phyloP scores from a whole-genome alignment of 2,329 filamentous ascomycete species.

The Ophiostoma perfectum region DNA sequence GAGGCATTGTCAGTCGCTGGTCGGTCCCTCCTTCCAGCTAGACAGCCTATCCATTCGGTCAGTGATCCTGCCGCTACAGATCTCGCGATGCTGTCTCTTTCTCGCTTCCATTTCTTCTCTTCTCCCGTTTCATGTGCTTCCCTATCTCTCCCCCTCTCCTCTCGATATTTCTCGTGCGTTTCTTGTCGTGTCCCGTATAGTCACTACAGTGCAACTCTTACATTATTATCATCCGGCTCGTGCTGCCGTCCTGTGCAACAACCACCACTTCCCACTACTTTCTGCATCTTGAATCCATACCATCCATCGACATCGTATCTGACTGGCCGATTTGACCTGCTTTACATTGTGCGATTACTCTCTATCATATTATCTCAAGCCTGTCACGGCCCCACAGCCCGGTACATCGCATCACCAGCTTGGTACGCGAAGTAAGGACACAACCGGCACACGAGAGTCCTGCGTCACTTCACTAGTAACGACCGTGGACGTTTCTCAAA shows the following conservation, averaged over 20 bases:
- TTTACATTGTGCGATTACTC: background rate
- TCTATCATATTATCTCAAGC: background rate
- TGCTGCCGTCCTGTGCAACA: background rate
- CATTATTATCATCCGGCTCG: background rate
- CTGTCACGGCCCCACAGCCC: background rate
- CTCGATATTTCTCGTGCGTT: background rate
- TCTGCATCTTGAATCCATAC: background rate
- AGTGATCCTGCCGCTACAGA: constrained; percentile 13
- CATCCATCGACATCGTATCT: too few relatives aligned
- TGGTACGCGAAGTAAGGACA: constrained; percentile 1
- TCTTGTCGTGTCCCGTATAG: background rate
- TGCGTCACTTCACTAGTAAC: constrained; percentile 16
- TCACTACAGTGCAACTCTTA: too few relatives aligned
- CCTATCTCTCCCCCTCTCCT: background rate
- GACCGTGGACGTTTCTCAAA: constrained; percentile 19
- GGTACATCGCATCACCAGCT: background rate
- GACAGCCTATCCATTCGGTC: constrained; percentile 19
- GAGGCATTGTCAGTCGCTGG: constrained; percentile 21
- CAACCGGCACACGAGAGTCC: constrained; percentile 12
- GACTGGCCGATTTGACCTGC: too few relatives aligned
- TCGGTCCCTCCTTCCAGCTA: constrained; percentile 23
- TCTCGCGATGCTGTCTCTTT: constrained; percentile 19
- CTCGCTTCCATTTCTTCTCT: background rate
- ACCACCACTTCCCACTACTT: background rate
- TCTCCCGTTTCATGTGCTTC: too few relatives aligned